A percentile compares a stretch with the other conserved stretches of the same genome.
These are phyloP conservation scores for Cavenderia fasciculata DNA, from an alignment of 78 protist genomes.

Conservation along the genomic window DNA sequence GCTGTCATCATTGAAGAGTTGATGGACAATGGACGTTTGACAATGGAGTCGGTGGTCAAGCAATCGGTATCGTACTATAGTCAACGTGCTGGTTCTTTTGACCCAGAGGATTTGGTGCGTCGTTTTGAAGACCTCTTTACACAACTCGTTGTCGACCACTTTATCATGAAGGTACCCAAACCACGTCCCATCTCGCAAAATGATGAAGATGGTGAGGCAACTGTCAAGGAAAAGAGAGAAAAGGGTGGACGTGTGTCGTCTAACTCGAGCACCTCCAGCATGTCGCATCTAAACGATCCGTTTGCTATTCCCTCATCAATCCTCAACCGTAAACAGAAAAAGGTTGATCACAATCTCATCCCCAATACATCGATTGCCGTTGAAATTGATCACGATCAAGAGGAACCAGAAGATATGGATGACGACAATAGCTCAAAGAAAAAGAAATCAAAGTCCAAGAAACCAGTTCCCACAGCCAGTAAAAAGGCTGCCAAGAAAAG, in stretches of 20 bases:
- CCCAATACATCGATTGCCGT: not conserved
- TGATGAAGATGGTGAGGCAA: slow-evolving; percentile 7
- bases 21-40: slow-evolving; percentile 56
- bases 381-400: not conserved
- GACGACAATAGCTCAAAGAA: too few species aligned
- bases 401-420: too few species aligned
- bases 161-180: slow-evolving; percentile 64
- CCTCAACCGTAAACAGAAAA: not conserved
- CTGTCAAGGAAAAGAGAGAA: not conserved
- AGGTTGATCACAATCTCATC: not conserved
- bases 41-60: slow-evolving; percentile 47
- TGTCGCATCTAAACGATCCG: slow-evolving; percentile 1
- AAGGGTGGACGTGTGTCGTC: too few species aligned
- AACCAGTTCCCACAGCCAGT: not conserved
- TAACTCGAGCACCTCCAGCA: slow-evolving; percentile 7
- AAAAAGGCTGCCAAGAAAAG: slow-evolving; percentile 16
- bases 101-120: not conserved
- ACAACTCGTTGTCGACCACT: slow-evolving; percentile 48
- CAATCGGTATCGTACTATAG: slow-evolving; percentile 4
- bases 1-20: slow-evolving; percentile 41
- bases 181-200: slow-evolving; percentile 6
- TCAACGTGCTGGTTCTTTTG: slow-evolving; percentile 8
- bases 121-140: slow-evolving; percentile 56
- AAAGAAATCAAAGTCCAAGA: too few species aligned
- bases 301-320: slow-evolving; percentile 10